A percentile compares a stretch with the other conserved stretches of the same genome.
These are phyloP conservation scores for Metschnikowia aberdeeniae DNA, from an alignment of 805 yeast genomes.

Conservation along the genomic window DNA sequence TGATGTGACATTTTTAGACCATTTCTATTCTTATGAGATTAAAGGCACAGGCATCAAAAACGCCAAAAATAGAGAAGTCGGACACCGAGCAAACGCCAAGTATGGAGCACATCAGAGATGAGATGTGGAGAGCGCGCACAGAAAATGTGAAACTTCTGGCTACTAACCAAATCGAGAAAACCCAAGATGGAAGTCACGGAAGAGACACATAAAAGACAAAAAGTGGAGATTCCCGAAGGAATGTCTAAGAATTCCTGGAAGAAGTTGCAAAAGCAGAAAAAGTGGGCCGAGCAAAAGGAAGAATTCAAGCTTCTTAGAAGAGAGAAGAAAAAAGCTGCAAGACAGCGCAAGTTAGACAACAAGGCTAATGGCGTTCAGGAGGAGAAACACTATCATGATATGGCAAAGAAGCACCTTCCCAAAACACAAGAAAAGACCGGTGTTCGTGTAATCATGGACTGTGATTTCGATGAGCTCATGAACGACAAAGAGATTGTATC, in stretches of 20 bases:
- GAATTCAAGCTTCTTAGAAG: constrained; percentile 52
- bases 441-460: constrained; percentile 68
- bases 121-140: constrained; percentile 2
- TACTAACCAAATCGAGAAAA: neutral
- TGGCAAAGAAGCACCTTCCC: constrained; percentile 30
- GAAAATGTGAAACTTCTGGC: constrained; percentile 1
- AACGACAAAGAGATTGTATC: constrained; percentile 65
- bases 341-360: constrained; percentile 29
- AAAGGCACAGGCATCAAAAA: no score
- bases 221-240: constrained; percentile 62
- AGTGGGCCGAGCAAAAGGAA: constrained; percentile 63
- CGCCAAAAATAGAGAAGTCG: no score
- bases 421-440: constrained; percentile 46
- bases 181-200: neutral
- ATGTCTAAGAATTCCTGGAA: constrained; percentile 88
- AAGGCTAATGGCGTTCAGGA: constrained; percentile 9
- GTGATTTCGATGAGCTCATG: constrained; percentile 90
- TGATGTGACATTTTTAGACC: no score
- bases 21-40: no score
- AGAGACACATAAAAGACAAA: constrained; percentile 12
- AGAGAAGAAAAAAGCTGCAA: constrained; percentile 43
- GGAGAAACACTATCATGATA: constrained; percentile 22
- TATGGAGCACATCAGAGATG: neutral
- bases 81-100: no score
- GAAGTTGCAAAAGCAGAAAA: constrained; percentile 52